Evolutionary conservation across 129 eudicot species (phyloP).

Genomic region (Logfia minima): DNA sequence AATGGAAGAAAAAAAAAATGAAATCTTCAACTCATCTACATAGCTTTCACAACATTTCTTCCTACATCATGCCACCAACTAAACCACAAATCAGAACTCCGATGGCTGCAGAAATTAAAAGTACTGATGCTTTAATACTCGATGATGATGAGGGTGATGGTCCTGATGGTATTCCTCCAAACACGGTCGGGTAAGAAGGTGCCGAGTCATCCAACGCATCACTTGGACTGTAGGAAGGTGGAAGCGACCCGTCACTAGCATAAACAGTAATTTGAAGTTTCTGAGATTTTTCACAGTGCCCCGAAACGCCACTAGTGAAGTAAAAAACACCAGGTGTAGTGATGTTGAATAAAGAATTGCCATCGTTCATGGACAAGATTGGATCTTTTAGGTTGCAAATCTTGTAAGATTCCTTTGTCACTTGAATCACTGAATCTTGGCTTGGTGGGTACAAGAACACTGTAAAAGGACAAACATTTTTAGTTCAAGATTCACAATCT

Average conservation of each 20-base stretch:
- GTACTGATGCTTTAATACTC: constrained; percentile 10
- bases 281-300: constrained; percentile 72
- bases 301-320: constrained; percentile 84
- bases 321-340: constrained; percentile 69
- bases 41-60: constrained; percentile 6
- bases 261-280: constrained; percentile 60
- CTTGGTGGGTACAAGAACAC: constrained; percentile 97
- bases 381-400: constrained; percentile 82
- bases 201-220: constrained; percentile 51
- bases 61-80: constrained; percentile 32
- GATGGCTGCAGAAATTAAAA: constrained; percentile 33
- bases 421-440: constrained; percentile 89
- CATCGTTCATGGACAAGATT: constrained; percentile 78
- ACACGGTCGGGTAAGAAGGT: constrained; percentile 69
- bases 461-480: constrained; percentile 33
- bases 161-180: constrained; percentile 75
- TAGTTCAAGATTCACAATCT: constrained; percentile 8
- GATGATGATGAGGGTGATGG: constrained; percentile 46
- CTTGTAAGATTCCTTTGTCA: constrained; percentile 56
- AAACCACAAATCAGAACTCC: constrained; percentile 43
- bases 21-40: constrained; percentile 26
- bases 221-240: constrained; percentile 55
- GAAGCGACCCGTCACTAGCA: constrained; percentile 51
- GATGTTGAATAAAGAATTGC: constrained; percentile 79
- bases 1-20: constrained; percentile 18